Conservation (phyloP, 2,329 filamentous ascomycete species). For the Calonectria crousiana region DNA sequence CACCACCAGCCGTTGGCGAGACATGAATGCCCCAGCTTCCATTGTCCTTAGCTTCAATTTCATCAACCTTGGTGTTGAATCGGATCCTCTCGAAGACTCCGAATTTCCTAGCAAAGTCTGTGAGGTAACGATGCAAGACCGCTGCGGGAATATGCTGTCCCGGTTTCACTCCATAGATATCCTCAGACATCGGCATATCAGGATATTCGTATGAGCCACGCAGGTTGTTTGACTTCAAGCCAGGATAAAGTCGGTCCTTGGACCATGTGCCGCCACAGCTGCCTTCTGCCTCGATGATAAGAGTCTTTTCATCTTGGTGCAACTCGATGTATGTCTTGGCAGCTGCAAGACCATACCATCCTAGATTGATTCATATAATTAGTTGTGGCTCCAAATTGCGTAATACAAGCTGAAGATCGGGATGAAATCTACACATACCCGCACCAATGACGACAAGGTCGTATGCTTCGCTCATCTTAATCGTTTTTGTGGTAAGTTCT, state of each 20-base stretch:
- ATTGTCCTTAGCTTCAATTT: slow-evolving; percentile 45
- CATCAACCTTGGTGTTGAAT: slow-evolving; percentile 62
- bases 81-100: slow-evolving; percentile 59
- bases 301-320: slow-evolving; percentile 58
- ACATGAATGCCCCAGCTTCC: slow-evolving; percentile 27
- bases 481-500: not conserved
- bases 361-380: slow-evolving; percentile 35
- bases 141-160: slow-evolving; percentile 50
- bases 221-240: slow-evolving; percentile 73
- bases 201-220: slow-evolving; percentile 71
- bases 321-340: slow-evolving; percentile 65
- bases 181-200: slow-evolving; percentile 69
- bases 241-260: slow-evolving; percentile 67
- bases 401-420: too few species aligned
- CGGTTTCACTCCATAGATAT: slow-evolving; percentile 53
- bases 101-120: slow-evolving; percentile 55
- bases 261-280: slow-evolving; percentile 72
- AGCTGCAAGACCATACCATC: slow-evolving; percentile 63
- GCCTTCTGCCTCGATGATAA: slow-evolving; percentile 63
- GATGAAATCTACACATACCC: not conserved
- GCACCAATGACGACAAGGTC: slow-evolving; percentile 20
- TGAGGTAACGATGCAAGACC: slow-evolving; percentile 51
- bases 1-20: not conserved
- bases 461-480: slow-evolving; percentile 10
- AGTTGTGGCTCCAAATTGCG: not conserved